Evolutionary conservation across 2,329 filamentous ascomycete species (phyloP), one percentile per base, ranked within the genome.

Genomic region (Xylariaceae sp.): DNA sequence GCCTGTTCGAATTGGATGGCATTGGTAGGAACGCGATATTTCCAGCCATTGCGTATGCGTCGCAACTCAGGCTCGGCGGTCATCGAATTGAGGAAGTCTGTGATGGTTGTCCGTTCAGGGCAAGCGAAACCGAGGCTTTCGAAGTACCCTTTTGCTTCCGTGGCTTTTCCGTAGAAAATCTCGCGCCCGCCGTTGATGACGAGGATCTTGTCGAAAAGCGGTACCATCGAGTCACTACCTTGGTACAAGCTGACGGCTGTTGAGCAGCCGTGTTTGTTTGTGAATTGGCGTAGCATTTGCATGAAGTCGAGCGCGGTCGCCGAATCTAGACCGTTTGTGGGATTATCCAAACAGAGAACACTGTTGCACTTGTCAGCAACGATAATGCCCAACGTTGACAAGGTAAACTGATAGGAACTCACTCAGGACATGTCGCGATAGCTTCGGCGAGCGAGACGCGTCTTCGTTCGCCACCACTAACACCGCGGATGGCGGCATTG

Each of bases 261-360:
- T 1, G 62, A 56, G 9, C 51, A 53, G 18, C 49, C 34, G 47
- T 86, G 74, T 36, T 56, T 10, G 19, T 61, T 54, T 1, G 63
- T 61, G 8, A 53, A 55, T 15, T 54, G 16, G 21, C 83, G 80
- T 8, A 89, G 73, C 1, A 84, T 87, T 70, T 81, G 84, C 70
- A 80, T 83, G 66, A 89, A 89, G 68, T 88, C 84, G 55, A 88
- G 77, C 49, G 86, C 86, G 68, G 88, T 89, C 67, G 85, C 85
- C 21, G 79, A 84, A 70, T 89, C 86, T 22, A 89, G 76, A 68
- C 86, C 86, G 69, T 86, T 78, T 19, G 86, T 89, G 26, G 79
- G 84, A 72, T 89, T 89, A 64, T 88, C 80, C 79, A 80, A 83
- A 73, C 79, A 82, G 26, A 26, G 26, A 26, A 26, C 26, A 26